A percentile compares a stretch with the other conserved stretches of the same genome.
These are phyloP conservation scores for Apiospora marii DNA, from an alignment of 2,329 filamentous ascomycete species.

Conservation along the genomic window DNA sequence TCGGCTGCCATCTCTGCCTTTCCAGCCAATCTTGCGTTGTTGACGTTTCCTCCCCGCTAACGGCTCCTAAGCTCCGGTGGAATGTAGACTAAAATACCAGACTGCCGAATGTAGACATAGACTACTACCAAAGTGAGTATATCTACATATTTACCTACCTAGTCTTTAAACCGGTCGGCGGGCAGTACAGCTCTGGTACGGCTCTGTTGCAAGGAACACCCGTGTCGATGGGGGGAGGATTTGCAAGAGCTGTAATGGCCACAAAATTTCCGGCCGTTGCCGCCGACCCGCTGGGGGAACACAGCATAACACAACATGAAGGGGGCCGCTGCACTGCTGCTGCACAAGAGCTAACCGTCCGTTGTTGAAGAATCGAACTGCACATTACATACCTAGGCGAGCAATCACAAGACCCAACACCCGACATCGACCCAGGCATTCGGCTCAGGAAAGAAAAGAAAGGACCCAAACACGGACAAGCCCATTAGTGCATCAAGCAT, in stretches of 20 bases:
- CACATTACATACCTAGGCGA: not conserved
- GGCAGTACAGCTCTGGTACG: not conserved
- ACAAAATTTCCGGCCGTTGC: constrained; percentile 24
- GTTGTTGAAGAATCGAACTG: not conserved
- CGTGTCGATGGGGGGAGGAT: constrained; percentile 11
- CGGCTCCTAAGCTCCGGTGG: not conserved
- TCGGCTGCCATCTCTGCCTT: not conserved
- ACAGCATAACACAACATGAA: constrained; percentile 9
- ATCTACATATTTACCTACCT: not conserved
- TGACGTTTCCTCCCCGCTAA: constrained; percentile 3
- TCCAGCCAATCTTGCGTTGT: not conserved
- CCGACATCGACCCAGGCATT: not conserved
- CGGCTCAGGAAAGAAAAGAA: not conserved
- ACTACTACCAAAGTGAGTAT: not conserved
- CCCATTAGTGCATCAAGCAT: constrained; percentile 11
- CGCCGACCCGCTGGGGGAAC: constrained; percentile 13
- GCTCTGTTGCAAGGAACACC: constrained; percentile 11
- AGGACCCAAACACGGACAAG: not conserved
- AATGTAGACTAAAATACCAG: constrained; percentile 14
- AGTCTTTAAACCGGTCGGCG: not conserved
- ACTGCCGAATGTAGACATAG: constrained; percentile 13
- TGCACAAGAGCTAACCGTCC: not conserved
- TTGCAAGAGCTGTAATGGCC: not conserved
- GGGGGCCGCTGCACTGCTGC: not conserved
- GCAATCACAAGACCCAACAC: not conserved